These are phyloP conservation scores for Salix udensis DNA, from an alignment of 345 rosid species.

Conservation along the genomic window DNA sequence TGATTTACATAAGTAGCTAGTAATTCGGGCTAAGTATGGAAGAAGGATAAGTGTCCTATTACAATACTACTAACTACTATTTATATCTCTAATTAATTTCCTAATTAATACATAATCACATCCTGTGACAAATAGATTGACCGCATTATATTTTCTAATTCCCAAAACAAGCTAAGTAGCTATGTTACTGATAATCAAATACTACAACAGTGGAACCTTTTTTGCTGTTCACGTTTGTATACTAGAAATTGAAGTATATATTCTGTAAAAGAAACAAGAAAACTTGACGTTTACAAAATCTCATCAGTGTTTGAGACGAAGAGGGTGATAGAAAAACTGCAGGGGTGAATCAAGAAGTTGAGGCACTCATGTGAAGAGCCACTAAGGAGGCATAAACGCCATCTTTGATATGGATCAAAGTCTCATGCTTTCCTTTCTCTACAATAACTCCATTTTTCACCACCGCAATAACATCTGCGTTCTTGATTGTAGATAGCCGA, in stretches of 20 bases:
- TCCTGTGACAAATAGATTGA: too few relatives aligned
- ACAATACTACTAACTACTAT: too few relatives aligned
- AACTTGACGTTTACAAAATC: not conserved
- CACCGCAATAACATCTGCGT: slow-evolving; percentile 63
- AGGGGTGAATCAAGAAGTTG: slow-evolving; percentile 9
- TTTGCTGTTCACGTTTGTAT: not conserved
- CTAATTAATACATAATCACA: too few relatives aligned
- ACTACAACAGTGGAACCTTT: not conserved
- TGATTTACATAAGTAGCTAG: too few relatives aligned
- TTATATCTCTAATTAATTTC: too few relatives aligned
- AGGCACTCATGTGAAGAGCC: slow-evolving; percentile 47
- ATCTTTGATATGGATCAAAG: slow-evolving; percentile 44
- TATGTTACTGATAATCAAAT: too few relatives aligned
- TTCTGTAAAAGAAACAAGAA: not conserved
- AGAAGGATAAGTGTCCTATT: too few relatives aligned
- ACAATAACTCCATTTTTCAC: slow-evolving; percentile 57
- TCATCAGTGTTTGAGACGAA: not conserved
- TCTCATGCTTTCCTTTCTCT: slow-evolving; percentile 67
- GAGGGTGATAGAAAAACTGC: not conserved
- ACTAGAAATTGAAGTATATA: not conserved
- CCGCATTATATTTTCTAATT: too few relatives aligned
- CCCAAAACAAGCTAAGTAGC: not conserved
- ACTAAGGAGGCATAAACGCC: slow-evolving; percentile 67
- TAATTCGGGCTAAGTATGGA: too few relatives aligned
- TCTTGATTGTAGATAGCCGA: slow-evolving; percentile 60